Evolutionary conservation across 345 rosid species (phyloP).

Genomic region (Acer campestre): DNA sequence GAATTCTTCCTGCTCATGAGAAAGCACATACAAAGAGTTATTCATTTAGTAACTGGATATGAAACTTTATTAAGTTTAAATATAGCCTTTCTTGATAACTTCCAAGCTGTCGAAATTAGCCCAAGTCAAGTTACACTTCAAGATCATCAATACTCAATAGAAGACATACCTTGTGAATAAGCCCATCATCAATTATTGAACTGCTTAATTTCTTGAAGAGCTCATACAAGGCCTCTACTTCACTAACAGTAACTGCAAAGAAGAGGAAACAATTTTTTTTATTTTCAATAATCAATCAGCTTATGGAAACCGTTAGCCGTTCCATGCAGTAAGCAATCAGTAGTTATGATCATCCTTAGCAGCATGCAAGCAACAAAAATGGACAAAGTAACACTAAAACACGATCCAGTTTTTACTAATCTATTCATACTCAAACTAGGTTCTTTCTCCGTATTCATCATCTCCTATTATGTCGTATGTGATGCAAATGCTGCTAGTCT

Average conservation of each 20-base stretch:
- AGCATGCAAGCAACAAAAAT: neutral
- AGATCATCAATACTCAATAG: neutral
- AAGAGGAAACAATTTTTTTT: neutral
- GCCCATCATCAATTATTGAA: slow-evolving; percentile 76
- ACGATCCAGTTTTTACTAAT: neutral
- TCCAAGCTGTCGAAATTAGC: neutral
- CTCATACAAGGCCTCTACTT: slow-evolving; percentile 82
- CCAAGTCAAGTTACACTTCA: neutral
- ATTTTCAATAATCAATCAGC: slow-evolving; percentile 4
- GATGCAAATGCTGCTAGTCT: neutral
- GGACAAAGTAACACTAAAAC: neutral
- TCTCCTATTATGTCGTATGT: neutral
- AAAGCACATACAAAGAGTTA: slow-evolving; percentile 6
- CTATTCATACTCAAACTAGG: neutral
- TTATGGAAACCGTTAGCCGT: neutral
- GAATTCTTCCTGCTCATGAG: slow-evolving; percentile 71
- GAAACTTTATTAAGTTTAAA: neutral
- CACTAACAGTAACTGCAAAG: slow-evolving; percentile 67
- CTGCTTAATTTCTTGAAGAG: slow-evolving; percentile 88
- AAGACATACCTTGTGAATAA: slow-evolving; percentile 77
- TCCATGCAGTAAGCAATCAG: neutral
- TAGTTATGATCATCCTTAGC: neutral
- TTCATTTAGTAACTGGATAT: neutral
- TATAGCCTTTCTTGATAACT: neutral
- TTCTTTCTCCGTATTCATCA: neutral